Percentiles rank a stretch among this genome's conserved stretches.
phyloP scores from a whole-genome alignment of 2,329 filamentous ascomycete genomes.

The Ceratocystis harringtonii region DNA sequence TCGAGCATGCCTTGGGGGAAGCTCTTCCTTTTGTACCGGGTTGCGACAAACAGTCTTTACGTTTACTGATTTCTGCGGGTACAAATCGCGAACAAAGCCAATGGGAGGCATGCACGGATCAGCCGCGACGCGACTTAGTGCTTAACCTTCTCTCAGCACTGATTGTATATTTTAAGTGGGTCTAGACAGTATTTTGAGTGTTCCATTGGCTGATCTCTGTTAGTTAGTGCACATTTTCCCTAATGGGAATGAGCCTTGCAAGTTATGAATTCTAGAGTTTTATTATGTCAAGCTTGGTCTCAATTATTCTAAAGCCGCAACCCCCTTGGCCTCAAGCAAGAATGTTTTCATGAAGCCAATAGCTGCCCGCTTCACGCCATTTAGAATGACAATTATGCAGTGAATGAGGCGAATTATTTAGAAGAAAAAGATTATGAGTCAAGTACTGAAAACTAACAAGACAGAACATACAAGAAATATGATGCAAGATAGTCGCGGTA shows the following conservation, averaged over 20 bases:
- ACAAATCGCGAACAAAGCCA: slow-evolving; percentile 15
- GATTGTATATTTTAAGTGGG: slow-evolving; percentile 14
- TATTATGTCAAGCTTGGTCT: not conserved
- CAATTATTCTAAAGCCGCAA: not conserved
- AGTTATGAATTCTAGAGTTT: slow-evolving; percentile 7
- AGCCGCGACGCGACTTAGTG: slow-evolving; percentile 14
- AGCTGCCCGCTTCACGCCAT: no score
- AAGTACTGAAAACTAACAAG: no score
- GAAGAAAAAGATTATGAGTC: no score
- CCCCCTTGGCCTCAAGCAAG: not conserved
- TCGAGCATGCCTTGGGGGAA: slow-evolving; percentile 36
- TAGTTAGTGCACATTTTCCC: slow-evolving; percentile 12
- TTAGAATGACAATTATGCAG: no score
- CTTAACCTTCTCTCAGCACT: slow-evolving; percentile 7
- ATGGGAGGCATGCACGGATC: slow-evolving; percentile 14
- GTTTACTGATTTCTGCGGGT: slow-evolving; percentile 39
- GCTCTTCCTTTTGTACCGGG: slow-evolving; percentile 46
- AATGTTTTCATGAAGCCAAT: no score
- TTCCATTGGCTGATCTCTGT: slow-evolving; percentile 8
- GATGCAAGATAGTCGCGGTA: not conserved
- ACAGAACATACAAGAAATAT: not conserved
- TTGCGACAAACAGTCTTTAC: slow-evolving; percentile 28
- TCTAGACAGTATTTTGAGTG: not conserved
- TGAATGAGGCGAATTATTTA: no score
- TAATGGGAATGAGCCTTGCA: slow-evolving; percentile 7